A percentile compares a stretch with the other conserved stretches of the same genome.
Conservation (phyloP, 176 grass and related monocot genomes). For the Echinochloa phyllopogon region DNA sequence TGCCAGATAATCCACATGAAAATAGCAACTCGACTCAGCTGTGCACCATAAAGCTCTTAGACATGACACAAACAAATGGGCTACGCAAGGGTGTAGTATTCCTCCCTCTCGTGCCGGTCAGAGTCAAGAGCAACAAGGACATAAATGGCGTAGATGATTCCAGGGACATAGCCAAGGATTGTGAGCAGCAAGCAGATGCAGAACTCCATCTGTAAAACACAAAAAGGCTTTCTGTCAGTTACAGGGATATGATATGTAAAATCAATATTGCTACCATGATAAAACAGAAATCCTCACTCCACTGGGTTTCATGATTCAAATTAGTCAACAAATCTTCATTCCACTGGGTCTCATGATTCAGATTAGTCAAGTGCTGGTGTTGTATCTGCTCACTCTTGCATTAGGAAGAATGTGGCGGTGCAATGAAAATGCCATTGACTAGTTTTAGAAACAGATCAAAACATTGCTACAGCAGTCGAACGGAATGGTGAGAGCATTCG, state of each 20-base stretch:
- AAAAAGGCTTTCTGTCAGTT: background rate
- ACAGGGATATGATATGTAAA: background rate
- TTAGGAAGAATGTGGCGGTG: background rate
- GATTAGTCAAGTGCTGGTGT: background rate
- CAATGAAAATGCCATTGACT: background rate
- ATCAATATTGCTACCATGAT: too few relatives aligned
- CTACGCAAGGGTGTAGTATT: constrained; percentile 56
- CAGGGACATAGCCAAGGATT: constrained; percentile 67
- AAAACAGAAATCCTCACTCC: background rate
- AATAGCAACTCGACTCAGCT: background rate
- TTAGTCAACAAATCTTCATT: too few relatives aligned
- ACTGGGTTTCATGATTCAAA: background rate
- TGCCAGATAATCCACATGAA: background rate
- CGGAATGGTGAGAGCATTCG: background rate
- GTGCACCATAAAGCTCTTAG: background rate
- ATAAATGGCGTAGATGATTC: constrained; percentile 71
- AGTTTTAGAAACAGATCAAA: background rate
- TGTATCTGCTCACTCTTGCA: background rate
- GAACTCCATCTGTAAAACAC: constrained; percentile 58
- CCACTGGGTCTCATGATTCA: background rate
- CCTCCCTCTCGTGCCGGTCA: constrained; percentile 43
- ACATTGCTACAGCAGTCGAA: background rate
- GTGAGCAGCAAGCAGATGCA: constrained; percentile 80
- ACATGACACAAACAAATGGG: background rate
- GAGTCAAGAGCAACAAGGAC: constrained; percentile 56